phyloP scores from a whole-genome alignment of 768 basidiomycete genomes.

The Scleroderma citrinum region DNA sequence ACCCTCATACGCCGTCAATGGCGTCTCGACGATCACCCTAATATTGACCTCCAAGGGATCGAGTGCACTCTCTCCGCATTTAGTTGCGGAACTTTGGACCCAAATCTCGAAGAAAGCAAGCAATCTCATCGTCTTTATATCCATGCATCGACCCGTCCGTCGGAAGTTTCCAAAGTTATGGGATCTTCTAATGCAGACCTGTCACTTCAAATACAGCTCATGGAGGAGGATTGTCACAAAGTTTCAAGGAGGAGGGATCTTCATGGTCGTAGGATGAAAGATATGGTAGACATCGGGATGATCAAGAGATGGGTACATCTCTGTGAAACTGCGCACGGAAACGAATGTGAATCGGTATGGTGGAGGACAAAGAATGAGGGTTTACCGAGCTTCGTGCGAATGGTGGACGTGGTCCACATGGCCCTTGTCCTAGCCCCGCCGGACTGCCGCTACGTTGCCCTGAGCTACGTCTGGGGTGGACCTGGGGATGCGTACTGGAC shows the following conservation, averaged over 20 bases:
- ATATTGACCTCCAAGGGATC: not conserved
- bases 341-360: slow-evolving; percentile 2
- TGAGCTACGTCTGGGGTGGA: slow-evolving; percentile 7
- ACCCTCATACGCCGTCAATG: not conserved
- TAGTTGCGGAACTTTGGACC: not conserved
- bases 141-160: not conserved
- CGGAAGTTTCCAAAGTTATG: not conserved
- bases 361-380: not conserved
- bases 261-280: slow-evolving; percentile 3
- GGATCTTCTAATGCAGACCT: not conserved
- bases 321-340: not conserved
- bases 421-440: not conserved
- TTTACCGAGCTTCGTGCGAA: not conserved
- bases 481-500: slow-evolving; percentile 2
- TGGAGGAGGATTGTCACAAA: slow-evolving; percentile 4
- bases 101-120: not conserved
- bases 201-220: not conserved
- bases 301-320: slow-evolving; percentile 5
- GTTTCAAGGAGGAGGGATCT: slow-evolving; percentile 3
- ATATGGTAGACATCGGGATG: not conserved
- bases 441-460: slow-evolving; percentile 3
- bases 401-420: slow-evolving; percentile 3
- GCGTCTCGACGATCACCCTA: not conserved
- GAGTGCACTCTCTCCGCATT: not conserved
- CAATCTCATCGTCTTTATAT: slow-evolving; percentile 1